These are phyloP conservation scores for Amesomyces nigricolor DNA, from an alignment of 2,329 filamentous ascomycete species.

Conservation along the genomic window DNA sequence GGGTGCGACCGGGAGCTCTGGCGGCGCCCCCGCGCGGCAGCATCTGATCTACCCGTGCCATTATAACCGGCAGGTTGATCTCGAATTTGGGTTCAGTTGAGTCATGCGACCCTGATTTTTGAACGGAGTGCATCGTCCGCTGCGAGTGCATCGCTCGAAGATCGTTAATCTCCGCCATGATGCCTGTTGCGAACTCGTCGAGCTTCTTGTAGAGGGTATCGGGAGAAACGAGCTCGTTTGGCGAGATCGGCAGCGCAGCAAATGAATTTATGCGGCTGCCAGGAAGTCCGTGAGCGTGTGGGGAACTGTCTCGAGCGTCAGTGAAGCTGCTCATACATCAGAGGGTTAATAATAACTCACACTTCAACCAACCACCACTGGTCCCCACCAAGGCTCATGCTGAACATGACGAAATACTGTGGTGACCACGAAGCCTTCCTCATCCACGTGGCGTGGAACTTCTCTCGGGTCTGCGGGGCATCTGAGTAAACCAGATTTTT, in stretches of 20 bases:
- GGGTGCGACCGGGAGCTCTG: slow-evolving; percentile 25
- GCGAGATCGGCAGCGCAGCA: slow-evolving; percentile 40
- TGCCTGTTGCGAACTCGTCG: slow-evolving; percentile 44
- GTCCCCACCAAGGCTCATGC: slow-evolving; percentile 66
- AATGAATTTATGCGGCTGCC: slow-evolving; percentile 28
- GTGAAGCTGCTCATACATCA: not conserved
- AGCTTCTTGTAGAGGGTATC: slow-evolving; percentile 49
- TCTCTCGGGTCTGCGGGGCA: slow-evolving; percentile 43
- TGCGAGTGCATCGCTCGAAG: slow-evolving; percentile 43
- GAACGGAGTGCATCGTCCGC: slow-evolving; percentile 36
- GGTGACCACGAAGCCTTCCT: slow-evolving; percentile 64
- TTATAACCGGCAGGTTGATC: slow-evolving; percentile 44
- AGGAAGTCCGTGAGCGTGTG: slow-evolving; percentile 12
- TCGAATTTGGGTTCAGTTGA: slow-evolving; percentile 33
- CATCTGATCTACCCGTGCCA: slow-evolving; percentile 43
- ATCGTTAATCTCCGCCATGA: slow-evolving; percentile 48
- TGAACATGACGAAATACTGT: slow-evolving; percentile 67
- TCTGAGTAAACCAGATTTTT: slow-evolving; percentile 51
- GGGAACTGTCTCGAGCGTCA: slow-evolving; percentile 9
- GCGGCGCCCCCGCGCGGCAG: slow-evolving; percentile 19
- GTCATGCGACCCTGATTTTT: slow-evolving; percentile 30
- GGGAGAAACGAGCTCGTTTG: slow-evolving; percentile 40
- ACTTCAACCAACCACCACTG: slow-evolving; percentile 71
- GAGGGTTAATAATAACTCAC: slow-evolving; percentile 36
- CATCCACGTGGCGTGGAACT: slow-evolving; percentile 63